A percentile compares a stretch with the other conserved stretches of the same genome.
Evolutionary conservation across 768 basidiomycete genomes (phyloP).

Genomic region (Suillus plorans): DNA sequence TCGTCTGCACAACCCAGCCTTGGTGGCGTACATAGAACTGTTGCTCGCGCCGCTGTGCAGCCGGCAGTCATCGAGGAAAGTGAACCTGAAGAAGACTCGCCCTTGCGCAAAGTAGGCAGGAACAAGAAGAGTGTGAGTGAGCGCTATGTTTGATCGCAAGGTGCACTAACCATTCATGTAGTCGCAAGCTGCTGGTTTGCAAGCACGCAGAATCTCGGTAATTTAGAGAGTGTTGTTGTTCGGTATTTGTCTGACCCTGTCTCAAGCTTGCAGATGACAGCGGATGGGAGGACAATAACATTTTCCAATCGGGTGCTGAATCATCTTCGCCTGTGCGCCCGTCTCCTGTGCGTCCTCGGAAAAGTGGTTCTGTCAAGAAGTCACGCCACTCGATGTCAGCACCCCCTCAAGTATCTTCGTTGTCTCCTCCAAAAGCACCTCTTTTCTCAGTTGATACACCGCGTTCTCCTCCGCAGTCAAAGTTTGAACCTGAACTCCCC

Average conservation of each 20-base stretch:
- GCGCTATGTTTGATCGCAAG: constrained; percentile 5
- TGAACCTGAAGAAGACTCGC: constrained; percentile 68
- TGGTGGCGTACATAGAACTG: constrained; percentile 45
- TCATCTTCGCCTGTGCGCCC: constrained; percentile 77
- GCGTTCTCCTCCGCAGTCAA: constrained; percentile 52
- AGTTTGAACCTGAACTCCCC: constrained; percentile 56
- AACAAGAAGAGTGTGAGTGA: constrained; percentile 56
- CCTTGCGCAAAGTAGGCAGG: constrained; percentile 57
- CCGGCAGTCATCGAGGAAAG: constrained; percentile 67
- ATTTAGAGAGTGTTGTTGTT: constrained; percentile 28
- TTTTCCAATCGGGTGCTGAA: constrained; percentile 88
- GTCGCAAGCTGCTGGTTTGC: constrained; percentile 50
- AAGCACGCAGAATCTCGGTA: constrained; percentile 56
- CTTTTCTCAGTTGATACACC: constrained; percentile 22
- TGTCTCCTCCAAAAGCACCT: constrained; percentile 37
- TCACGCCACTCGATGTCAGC: constrained; percentile 73
- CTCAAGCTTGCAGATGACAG: constrained; percentile 57
- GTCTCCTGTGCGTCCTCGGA: constrained; percentile 49
- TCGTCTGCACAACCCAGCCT: constrained; percentile 76
- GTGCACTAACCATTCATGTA: constrained; percentile 19
- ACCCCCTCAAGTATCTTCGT: constrained; percentile 54
- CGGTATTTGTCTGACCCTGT: constrained; percentile 7
- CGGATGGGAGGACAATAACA: constrained; percentile 89
- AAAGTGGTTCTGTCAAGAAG: constrained; percentile 40
- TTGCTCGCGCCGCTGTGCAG: constrained; percentile 33